phyloP scores from a whole-genome alignment of 768 basidiomycete genomes.

The Kwoniella europaea region DNA sequence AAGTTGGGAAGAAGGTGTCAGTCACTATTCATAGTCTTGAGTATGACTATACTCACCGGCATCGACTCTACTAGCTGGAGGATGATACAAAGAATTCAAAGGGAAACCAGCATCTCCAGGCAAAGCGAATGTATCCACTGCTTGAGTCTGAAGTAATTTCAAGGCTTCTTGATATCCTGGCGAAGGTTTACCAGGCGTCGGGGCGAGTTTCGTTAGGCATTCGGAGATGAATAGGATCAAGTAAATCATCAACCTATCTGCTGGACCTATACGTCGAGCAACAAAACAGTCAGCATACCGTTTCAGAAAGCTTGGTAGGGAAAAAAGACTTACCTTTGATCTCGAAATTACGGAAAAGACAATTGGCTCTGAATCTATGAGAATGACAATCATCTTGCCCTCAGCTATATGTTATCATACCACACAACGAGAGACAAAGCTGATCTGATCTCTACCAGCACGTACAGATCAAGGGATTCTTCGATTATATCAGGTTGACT shows the following conservation, averaged over 20 bases:
- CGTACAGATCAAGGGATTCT: slow-evolving; percentile 82
- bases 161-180: slow-evolving; percentile 71
- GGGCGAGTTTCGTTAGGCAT: slow-evolving; percentile 87
- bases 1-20: not conserved
- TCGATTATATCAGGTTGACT: slow-evolving; percentile 86
- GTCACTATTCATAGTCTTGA: not conserved
- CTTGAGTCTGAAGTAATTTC: slow-evolving; percentile 85
- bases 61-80: slow-evolving; percentile 75
- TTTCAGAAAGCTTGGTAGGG: not conserved
- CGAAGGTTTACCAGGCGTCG: slow-evolving; percentile 62
- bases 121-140: slow-evolving; percentile 89
- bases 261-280: slow-evolving; percentile 64
- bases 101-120: slow-evolving; percentile 96
- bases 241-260: slow-evolving; percentile 93
- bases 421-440: not conserved
- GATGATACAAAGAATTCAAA: slow-evolving; percentile 86
- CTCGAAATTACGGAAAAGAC: slow-evolving; percentile 98
- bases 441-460: not conserved
- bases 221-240: slow-evolving; percentile 98
- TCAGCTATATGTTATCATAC: not conserved
- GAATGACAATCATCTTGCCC: not conserved
- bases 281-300: not conserved
- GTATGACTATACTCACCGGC: slow-evolving; percentile 66
- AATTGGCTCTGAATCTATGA: slow-evolving; percentile 85
- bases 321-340: slow-evolving; percentile 70